Percentiles rank a stretch among this genome's conserved stretches.
These are phyloP conservation scores for Nakazawaea wickerhamii DNA, from an alignment of 805 yeast genomes.

Conservation along the genomic window DNA sequence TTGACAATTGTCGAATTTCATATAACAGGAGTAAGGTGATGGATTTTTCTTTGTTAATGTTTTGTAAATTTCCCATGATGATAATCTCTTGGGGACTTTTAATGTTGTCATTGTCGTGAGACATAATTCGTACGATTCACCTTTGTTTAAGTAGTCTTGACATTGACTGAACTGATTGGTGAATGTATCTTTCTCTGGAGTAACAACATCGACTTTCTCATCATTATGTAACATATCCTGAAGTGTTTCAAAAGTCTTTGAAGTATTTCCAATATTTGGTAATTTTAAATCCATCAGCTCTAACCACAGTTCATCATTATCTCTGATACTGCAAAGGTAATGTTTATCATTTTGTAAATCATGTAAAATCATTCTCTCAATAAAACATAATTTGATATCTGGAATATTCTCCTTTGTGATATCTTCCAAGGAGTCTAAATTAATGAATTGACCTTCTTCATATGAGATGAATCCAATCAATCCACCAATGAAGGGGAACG, in stretches of 20 bases:
- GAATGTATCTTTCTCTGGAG: constrained; percentile 54
- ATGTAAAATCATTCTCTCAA: constrained; percentile 58
- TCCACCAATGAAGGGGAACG: constrained; percentile 87
- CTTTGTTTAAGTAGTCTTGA: constrained; percentile 62
- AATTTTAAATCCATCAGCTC: constrained; percentile 14
- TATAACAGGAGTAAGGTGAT: constrained; percentile 84
- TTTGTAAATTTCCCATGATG: constrained; percentile 79
- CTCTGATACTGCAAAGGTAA: constrained; percentile 47
- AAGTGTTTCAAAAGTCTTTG: background rate
- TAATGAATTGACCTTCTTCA: constrained; percentile 68
- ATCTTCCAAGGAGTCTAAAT: constrained; percentile 29
- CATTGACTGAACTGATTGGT: constrained; percentile 51
- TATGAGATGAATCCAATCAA: constrained; percentile 80
- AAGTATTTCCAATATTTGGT: background rate
- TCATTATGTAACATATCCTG: constrained; percentile 1
- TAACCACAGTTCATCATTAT: constrained; percentile 36
- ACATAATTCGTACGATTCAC: constrained; percentile 93
- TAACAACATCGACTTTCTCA: constrained; percentile 25
- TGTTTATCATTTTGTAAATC: constrained; percentile 42
- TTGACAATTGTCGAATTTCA: constrained; percentile 59
- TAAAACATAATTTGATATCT: constrained; percentile 68
- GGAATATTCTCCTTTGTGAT: constrained; percentile 43
- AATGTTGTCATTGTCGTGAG: constrained; percentile 72
- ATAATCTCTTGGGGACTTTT: constrained; percentile 38
- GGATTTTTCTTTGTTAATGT: constrained; percentile 71